A percentile compares a stretch with the other conserved stretches of the same genome.
phyloP scores from a whole-genome alignment of 1,139 yeast genomes.

The Taphrina populina region DNA sequence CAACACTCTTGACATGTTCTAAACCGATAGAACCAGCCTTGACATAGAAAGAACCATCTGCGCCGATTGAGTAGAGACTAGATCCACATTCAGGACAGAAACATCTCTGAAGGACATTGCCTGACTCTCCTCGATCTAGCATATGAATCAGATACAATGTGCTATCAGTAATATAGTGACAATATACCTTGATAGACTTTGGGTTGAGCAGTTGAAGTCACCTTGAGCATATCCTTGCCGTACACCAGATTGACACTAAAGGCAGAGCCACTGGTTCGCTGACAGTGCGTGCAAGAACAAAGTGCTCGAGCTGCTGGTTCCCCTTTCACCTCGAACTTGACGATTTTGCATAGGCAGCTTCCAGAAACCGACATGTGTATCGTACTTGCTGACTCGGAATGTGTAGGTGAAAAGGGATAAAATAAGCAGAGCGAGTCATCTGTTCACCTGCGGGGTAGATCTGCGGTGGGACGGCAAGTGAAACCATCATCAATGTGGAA shows the following conservation, averaged over 20 bases:
- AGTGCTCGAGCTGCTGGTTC: neutral
- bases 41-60: conserved; percentile 8
- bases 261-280: conserved; percentile 8
- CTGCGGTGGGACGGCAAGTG: too few relatives aligned
- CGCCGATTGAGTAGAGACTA: neutral
- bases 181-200: conserved; percentile 1
- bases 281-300: conserved; percentile 7
- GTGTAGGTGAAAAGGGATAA: too few relatives aligned
- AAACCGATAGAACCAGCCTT: neutral
- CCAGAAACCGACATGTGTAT: too few relatives aligned
- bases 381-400: too few relatives aligned
- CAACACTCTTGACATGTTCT: neutral
- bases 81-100: conserved; percentile 10
- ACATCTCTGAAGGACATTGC: conserved; percentile 4
- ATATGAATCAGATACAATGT: neutral
- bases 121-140: conserved; percentile 4
- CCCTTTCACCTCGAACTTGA: conserved; percentile 3
- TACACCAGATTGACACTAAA: neutral
- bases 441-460: too few relatives aligned
- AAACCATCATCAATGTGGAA: too few relatives aligned
- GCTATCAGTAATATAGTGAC: neutral
- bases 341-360: conserved; percentile 2
- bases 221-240: neutral
- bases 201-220: neutral
- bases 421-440: too few relatives aligned